Base-by-base conservation (phyloP, 1,139 yeast species). In the Williopsis jadinii region DNA sequence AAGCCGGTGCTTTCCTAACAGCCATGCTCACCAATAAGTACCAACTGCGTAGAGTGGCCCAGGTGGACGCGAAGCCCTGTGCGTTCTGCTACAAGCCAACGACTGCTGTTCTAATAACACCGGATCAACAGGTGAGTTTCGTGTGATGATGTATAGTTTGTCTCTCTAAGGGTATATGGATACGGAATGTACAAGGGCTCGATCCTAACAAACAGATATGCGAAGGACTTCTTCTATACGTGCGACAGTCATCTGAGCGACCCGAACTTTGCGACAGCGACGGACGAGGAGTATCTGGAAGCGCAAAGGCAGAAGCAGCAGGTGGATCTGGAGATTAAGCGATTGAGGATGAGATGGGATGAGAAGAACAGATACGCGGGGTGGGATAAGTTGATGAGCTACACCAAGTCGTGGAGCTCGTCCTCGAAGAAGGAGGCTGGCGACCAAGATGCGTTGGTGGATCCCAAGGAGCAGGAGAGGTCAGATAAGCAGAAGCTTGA, bases 241-340 rank as follows among this genome's bases (percentile, higher is more conserved):
- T 85, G 95, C 57, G 73, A 70, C 26, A 52, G 67, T n/a, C 95
- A 84, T 60, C 60, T 84, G 37, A 61, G 59, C 13, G 94, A 84
- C 53, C 60, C 68, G 1, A 67, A 71, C n/a, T 84, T 84, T 60
- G 87, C 84, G 3, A 59, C 62, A 2, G 77, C 84, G 0, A 53
- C 71, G 32, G 71, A 71, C 10, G 64, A 68, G 2, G 77, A 68
- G 9, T 80, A 77, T 47, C 55, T 62, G 6, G 66, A 63, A 4
- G 69, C 79, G 6, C 55, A 67, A 27, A 55, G 54, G n/a, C 59
- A 66, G 43, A 64, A 71, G 41, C 61, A 61, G 15, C 62, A 56
- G 2, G 46, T 75, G 14, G 70, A 70, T 42, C 52, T 51, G n/a
- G 68, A 76, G 48, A 62, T 78, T 9, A 64, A 63, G 10, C 60